A percentile compares a stretch with the other conserved stretches of the same genome.
phyloP scores from a whole-genome alignment of 2,329 filamentous ascomycete species.

The Xylaria sp. region DNA sequence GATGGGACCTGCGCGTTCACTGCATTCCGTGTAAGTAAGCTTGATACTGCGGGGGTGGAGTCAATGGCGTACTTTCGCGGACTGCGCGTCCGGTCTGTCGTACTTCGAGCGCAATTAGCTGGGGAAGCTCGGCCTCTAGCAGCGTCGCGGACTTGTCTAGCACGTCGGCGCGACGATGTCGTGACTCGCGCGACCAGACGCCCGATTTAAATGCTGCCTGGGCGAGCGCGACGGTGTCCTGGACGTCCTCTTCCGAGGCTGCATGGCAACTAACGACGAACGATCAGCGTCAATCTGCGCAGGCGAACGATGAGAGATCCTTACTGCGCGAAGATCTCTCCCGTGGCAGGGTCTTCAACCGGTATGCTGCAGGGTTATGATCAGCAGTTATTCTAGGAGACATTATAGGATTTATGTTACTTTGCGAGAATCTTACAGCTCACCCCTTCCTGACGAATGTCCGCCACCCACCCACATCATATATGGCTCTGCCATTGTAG shows the following conservation, averaged over 20 bases:
- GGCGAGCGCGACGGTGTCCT: constrained; percentile 54
- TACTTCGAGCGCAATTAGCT: constrained; percentile 71
- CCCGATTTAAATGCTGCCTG: constrained; percentile 61
- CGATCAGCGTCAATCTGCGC: not conserved
- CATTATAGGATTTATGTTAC: constrained; percentile 30
- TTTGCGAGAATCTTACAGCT: constrained; percentile 53
- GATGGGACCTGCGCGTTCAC: constrained; percentile 74
- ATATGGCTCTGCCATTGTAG: constrained; percentile 40
- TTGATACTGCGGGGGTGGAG: not conserved
- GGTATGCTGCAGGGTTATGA: constrained; percentile 54
- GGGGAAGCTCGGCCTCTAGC: constrained; percentile 61
- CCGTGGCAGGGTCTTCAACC: constrained; percentile 64
- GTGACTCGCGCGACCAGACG: constrained; percentile 65
- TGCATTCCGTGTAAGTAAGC: constrained; percentile 4
- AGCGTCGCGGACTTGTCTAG: constrained; percentile 68
- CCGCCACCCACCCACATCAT: constrained; percentile 56
- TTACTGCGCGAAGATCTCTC: constrained; percentile 62
- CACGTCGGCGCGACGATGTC: constrained; percentile 68
- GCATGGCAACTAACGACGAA: constrained; percentile 56
- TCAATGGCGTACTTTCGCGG: constrained; percentile 61
- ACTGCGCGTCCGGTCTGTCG: constrained; percentile 74
- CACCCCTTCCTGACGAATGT: constrained; percentile 54
- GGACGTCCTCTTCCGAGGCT: constrained; percentile 58
- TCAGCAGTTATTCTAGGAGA: not conserved
- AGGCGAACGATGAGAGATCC: constrained; percentile 25